Evolutionary conservation across 495 filamentous ascomycete species (phyloP), one percentile per base, ranked within the genome.

Genomic region (Amphirosellinia nigrospora): DNA sequence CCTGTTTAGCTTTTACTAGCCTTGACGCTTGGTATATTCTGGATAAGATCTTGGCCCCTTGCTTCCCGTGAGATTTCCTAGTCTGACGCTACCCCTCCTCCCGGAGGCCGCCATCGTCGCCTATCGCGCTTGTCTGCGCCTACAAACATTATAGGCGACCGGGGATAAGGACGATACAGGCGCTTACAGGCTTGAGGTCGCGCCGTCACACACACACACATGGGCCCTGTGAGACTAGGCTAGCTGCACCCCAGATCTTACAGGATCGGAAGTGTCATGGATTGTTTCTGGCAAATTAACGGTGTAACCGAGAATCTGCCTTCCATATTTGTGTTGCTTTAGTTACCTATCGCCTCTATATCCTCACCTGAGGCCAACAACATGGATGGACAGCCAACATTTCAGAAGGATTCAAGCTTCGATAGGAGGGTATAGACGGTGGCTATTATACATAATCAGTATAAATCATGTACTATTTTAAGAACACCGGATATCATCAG

Each of bases 101-200:
- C 46, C 6, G 26, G 63, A 65, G 63, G 63, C 63, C 63, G 63
- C 63, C 41, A 50, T 64, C 43, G 30, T 50, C 63, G 63, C 46
- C 63, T 65, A 65, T 65, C 61, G 63, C 63, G 63, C 63, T 53
- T 65, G 46, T 26, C 32, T 53, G 30, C 45, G 63, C 63, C 63
- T 50, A 64, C 43, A 15, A 11, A 64, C 8, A 41, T 21, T 30
- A 46, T 63, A 63, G 9, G 16, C 60, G 41, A 63, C 30, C 43
- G 3, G 19, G 13, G 32, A 64, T 13, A 36, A 34, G 30, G 36
- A 13, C 5, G 28, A 10, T 64, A 15, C 19, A 64, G 41, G 61
- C 61, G 61, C 45, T 48, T 58, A 30, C 10, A 23, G 7, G 19
- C 15, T 19, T 62, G 32, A 62, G 7, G 15, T 46, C 28, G 28